Percentiles rank a stretch among this genome's conserved stretches.
These are phyloP conservation scores for Candida arabinofermentans DNA, from an alignment of 805 yeast species.

Conservation along the genomic window DNA sequence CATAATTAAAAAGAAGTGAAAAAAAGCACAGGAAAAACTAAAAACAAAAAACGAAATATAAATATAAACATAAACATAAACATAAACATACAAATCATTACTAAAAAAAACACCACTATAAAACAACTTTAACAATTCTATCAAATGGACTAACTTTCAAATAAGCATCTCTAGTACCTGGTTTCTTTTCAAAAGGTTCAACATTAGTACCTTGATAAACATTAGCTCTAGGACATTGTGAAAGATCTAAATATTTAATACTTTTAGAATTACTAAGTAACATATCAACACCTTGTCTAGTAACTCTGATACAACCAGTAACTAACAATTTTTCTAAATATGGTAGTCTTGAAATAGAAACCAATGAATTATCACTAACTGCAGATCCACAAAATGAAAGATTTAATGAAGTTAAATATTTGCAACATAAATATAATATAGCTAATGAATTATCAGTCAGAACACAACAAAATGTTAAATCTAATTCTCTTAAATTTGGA, in stretches of 20 bases:
- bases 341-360: conserved; percentile 54
- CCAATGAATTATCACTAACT: conserved; percentile 65
- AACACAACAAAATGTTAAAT: conserved; percentile 73
- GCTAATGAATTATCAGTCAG: conserved; percentile 66
- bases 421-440: conserved; percentile 64
- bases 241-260: conserved; percentile 51
- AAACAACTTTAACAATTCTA: conserved; percentile 54
- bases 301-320: conserved; percentile 72
- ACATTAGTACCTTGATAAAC: conserved; percentile 59
- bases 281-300: conserved; percentile 73
- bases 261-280: conserved; percentile 52
- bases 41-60: background rate
- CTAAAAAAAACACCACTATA: conserved; percentile 27
- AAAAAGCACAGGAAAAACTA: background rate
- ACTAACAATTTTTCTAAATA: conserved; percentile 45
- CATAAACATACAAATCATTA: background rate
- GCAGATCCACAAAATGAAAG: conserved; percentile 77
- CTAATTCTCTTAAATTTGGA: conserved; percentile 50
- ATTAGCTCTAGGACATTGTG: conserved; percentile 71
- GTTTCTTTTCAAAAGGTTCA: conserved; percentile 45
- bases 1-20: background rate
- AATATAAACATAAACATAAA: background rate
- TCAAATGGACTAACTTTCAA: conserved; percentile 46
- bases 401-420: conserved; percentile 46
- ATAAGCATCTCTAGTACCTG: conserved; percentile 53